Base-by-base conservation (phyloP, 768 basidiomycete genomes). In the Russula sp. region DNA sequence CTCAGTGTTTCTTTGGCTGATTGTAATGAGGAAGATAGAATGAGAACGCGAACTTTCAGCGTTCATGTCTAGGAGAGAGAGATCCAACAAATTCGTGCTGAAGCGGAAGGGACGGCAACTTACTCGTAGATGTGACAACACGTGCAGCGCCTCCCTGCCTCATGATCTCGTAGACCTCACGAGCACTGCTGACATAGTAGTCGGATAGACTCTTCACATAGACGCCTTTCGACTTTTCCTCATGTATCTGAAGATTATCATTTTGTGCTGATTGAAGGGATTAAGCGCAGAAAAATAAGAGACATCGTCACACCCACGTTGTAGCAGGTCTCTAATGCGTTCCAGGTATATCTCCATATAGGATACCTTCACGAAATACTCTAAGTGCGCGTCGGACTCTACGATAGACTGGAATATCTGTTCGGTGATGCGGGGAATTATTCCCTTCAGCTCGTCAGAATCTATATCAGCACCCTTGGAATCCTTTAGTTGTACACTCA, bases 321-420 rank as follows among this genome's bases (percentile, higher is more conserved):
- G 89, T 58, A 99, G 82, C 59, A 99, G 77, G 81, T 99, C 97
- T 57, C 95, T 84, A 68, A 99, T 93, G 66, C 88, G 85, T 76
- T 99, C 97, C 64, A 98, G 82, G 75, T 99, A 99, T 63, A 99
- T 98, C 78, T 99, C 97, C 96, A 99, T 98, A 75, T 98, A 99
- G 40, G 94, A 97, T 56, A 98, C 97, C 77, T 99, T 99, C 74
- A 99, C 97, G 67, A 98, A 86, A 74, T 99, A 99, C 75, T 99
- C 97, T 62, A 99, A 78, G 74, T 93, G 92, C 40, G 91, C 83
- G 68, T 98, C 96, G 59, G 94, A 96, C 71, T 94, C 87, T 62
- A 97, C 88, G 72, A 99, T 99, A 55, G 94, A 94, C 67, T 94
- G 91, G 75, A 99, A 99, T 72, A 99, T 97, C 75, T 99, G 97